Percentiles rank a stretch among this genome's conserved stretches.
These are phyloP conservation scores for Globisporangium spinosum DNA, from an alignment of 352 stramenopile species.

Conservation along the genomic window DNA sequence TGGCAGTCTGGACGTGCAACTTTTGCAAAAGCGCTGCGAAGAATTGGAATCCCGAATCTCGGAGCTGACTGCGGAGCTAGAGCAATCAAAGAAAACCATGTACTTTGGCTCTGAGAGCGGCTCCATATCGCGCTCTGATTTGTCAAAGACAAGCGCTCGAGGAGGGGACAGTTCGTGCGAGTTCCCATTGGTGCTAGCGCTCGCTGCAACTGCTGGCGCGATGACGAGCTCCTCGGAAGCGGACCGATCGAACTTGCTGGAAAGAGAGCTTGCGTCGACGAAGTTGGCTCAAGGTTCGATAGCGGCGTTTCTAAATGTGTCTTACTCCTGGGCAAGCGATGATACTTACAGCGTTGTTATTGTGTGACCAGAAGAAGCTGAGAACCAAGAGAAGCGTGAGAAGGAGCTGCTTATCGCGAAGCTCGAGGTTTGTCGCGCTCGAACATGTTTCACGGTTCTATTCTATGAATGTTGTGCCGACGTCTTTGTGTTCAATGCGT, in stretches of 20 bases:
- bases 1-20: slow-evolving; percentile 38
- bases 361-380: slow-evolving; percentile 8
- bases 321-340: neutral
- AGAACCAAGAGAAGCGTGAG: slow-evolving; percentile 24
- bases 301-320: neutral
- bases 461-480: neutral
- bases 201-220: slow-evolving; percentile 66
- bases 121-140: slow-evolving; percentile 60
- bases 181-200: slow-evolving; percentile 74
- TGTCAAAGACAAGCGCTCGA: slow-evolving; percentile 63
- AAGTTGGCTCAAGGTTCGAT: slow-evolving; percentile 46
- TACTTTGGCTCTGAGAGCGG: slow-evolving; percentile 72
- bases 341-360: neutral
- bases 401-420: slow-evolving; percentile 59
- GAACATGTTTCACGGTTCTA: neutral
- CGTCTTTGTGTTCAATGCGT: neutral
- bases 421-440: slow-evolving; percentile 47
- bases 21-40: slow-evolving; percentile 63
- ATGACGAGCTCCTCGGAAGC: slow-evolving; percentile 73
- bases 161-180: slow-evolving; percentile 75
- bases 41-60: slow-evolving; percentile 63
- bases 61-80: slow-evolving; percentile 62
- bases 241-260: slow-evolving; percentile 55
- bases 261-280: slow-evolving; percentile 51
- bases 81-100: slow-evolving; percentile 66